Percentiles rank a stretch among this genome's conserved stretches.
phyloP scores from a whole-genome alignment of 2,329 filamentous ascomycete genomes.

The Westerdykella aurantiaca region DNA sequence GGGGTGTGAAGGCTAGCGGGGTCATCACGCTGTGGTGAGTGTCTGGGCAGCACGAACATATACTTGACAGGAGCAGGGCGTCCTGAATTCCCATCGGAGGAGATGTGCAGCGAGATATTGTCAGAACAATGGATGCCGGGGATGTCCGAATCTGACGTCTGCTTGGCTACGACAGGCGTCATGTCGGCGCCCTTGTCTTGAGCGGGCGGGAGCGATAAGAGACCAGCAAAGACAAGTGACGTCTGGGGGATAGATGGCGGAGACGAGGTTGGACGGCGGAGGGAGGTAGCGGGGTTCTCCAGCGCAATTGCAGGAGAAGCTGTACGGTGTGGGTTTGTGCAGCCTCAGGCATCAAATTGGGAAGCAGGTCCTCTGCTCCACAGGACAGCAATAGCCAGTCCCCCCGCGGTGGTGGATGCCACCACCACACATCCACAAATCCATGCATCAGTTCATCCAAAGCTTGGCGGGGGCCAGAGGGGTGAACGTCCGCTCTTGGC shows the following conservation, averaged over 20 bases:
- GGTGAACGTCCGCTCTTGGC: conserved; percentile 2
- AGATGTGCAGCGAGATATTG: conserved; percentile 45
- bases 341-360: conserved; percentile 8
- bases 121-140: conserved; percentile 43
- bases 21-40: conserved; percentile 9
- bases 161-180: conserved; percentile 14
- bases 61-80: conserved; percentile 45
- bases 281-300: neutral
- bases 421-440: too few species aligned
- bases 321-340: neutral
- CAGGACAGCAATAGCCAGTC: too few species aligned
- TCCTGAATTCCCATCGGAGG: conserved; percentile 31
- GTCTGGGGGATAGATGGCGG: neutral
- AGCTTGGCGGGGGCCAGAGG: conserved; percentile 7
- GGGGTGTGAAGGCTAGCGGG: conserved; percentile 20
- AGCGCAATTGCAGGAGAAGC: neutral
- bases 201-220: neutral
- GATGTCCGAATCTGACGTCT: conserved; percentile 21
- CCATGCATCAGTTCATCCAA: too few species aligned
- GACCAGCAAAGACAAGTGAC: neutral
- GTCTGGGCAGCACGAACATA: conserved; percentile 37
- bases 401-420: too few species aligned
- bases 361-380: neutral
- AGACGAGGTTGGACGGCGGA: neutral
- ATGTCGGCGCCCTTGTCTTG: neutral